Evolutionary conservation across 495 filamentous ascomycete genomes (phyloP).

Genomic region (Staphylotrichum longicolle): DNA sequence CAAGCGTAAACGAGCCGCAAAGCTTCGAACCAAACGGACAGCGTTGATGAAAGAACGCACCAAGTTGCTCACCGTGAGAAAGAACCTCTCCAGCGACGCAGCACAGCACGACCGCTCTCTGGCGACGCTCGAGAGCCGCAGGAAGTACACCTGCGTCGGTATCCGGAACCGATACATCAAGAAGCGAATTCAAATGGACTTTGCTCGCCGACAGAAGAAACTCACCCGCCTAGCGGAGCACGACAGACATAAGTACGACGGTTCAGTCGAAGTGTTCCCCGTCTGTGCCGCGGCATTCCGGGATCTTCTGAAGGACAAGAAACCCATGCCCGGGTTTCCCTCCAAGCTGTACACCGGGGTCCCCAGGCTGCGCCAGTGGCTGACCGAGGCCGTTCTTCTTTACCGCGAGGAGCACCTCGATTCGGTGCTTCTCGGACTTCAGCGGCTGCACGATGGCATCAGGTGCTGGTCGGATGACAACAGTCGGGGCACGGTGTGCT

Average conservation of each 20-base stretch:
- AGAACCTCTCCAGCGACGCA: not conserved
- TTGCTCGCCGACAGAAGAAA: slow-evolving; percentile 12
- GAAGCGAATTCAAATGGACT: slow-evolving; percentile 11
- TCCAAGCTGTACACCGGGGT: slow-evolving; percentile 25
- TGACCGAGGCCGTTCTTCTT: slow-evolving; percentile 18
- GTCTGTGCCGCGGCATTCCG: slow-evolving; percentile 24
- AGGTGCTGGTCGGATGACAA: slow-evolving; percentile 23
- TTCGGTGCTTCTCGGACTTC: slow-evolving; percentile 18
- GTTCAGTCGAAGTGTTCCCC: slow-evolving; percentile 16
- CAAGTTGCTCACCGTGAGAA: not conserved
- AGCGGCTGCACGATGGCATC: slow-evolving; percentile 20
- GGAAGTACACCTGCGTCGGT: slow-evolving; percentile 14
- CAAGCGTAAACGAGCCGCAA: not conserved
- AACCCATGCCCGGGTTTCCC: slow-evolving; percentile 22
- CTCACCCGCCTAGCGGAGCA: not conserved
- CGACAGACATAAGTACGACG: not conserved
- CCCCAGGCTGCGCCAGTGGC: slow-evolving; percentile 26
- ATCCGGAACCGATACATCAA: slow-evolving; percentile 16
- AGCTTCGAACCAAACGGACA: not conserved
- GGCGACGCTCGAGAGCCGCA: slow-evolving; percentile 6
- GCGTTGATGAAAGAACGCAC: not conserved
- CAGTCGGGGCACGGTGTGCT: not conserved
- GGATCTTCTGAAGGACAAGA: slow-evolving; percentile 10
- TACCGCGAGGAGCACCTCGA: slow-evolving; percentile 23
- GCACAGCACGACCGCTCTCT: not conserved